Evolutionary conservation across 1,284 basidiomycete species (phyloP).

Genomic region (Peniophora sp.): DNA sequence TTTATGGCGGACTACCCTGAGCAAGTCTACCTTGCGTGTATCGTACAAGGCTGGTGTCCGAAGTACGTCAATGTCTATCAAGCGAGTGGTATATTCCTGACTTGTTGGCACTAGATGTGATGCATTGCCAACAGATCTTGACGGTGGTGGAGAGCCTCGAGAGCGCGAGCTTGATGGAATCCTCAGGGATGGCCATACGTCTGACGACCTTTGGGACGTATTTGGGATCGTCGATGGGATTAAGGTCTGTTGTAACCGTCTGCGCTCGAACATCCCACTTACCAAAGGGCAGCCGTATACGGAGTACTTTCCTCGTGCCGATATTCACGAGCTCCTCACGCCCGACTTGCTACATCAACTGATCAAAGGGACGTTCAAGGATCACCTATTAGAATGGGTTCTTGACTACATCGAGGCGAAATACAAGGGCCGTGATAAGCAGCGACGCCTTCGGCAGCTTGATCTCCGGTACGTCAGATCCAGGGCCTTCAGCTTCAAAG

Average conservation of each 20-base stretch:
- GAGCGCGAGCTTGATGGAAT: no score
- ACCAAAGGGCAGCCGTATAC: conserved; percentile 25
- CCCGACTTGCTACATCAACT: conserved; percentile 32
- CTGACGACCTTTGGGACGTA: conserved; percentile 2
- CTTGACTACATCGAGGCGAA: conserved; percentile 18
- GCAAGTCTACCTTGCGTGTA: conserved; percentile 10
- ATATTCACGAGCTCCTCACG: conserved; percentile 26
- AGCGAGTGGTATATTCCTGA: neutral
- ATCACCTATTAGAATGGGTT: conserved; percentile 29
- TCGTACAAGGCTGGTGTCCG: conserved; percentile 17
- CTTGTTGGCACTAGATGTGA: neutral
- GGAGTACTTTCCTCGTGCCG: conserved; percentile 20
- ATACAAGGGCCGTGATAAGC: conserved; percentile 9
- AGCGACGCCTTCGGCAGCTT: conserved; percentile 19
- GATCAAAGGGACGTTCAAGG: conserved; percentile 31
- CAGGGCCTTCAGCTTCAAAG: neutral
- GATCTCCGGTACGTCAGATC: neutral
- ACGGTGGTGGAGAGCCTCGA: neutral
- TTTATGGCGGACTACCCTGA: conserved; percentile 18
- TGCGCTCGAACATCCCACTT: no score
- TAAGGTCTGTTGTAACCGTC: neutral
- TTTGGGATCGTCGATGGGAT: conserved; percentile 4
- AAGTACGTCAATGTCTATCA: conserved; percentile 1
- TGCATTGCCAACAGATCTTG: neutral
- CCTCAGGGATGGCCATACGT: no score